Base-by-base conservation (phyloP, 2,329 filamentous ascomycete genomes). In the Neonectria hederae region DNA sequence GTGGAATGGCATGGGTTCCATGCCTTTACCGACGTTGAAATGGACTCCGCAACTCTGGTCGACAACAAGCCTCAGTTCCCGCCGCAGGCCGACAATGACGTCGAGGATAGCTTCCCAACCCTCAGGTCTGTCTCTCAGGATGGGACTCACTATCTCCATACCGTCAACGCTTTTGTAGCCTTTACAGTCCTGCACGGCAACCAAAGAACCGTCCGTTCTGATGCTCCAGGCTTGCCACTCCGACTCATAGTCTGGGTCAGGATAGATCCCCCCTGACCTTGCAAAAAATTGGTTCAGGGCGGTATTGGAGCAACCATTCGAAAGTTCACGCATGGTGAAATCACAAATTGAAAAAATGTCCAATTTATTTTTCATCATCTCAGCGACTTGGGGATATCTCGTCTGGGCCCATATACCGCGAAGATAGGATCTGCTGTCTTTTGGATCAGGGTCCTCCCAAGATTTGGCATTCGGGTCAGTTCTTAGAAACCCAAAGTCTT, bases 71-170 rank as follows among this genome's bases (percentile, higher is more conserved):
- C 70, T 67, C 13, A 68, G 40, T 4, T 61, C 63, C n/a, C 42
- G 56, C 45, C 66, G 52, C 6, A 72, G n/a, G 13, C 66, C 54
- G 14, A 43, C 49, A 13, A 72, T 24, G 14, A 69, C 53, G 35
- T 69, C 30, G 9, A 72, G 59, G 3, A 69, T 56, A 7, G 53
- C 21, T 42, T 68, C 68, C 69, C 69, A 72, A 8, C 54, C 53
- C 17, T 63, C 42, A 1, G 64, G 54, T 14, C 8, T 63, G 24
- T 70, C 60, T 54, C 59, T 56, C 19, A 65, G 28, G 21, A 68
- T 52, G 14, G 63, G 64, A 19, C 68, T 66, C 13, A 61, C 49
- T 6, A 72, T 52, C 32, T 72, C 69, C 17, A 69, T 30, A 1
- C 62, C 64, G 2, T 13, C 13, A 8, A 70, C 5, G 4, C 14